Evolutionary conservation across 129 eudicot genomes (phyloP).

Genomic region (Gnaphalium uliginosum): DNA sequence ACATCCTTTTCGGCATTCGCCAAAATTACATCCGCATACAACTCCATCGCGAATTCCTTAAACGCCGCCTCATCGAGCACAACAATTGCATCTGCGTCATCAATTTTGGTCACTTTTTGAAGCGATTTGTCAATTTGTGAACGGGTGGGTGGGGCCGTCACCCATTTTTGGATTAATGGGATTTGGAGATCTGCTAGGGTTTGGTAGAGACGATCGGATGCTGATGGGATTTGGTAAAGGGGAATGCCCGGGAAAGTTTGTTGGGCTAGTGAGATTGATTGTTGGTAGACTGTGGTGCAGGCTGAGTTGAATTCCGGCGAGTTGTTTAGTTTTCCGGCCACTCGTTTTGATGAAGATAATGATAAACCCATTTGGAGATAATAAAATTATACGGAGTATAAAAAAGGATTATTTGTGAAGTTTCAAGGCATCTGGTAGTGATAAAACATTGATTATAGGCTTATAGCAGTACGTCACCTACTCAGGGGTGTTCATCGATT

Average conservation of each 20-base stretch:
- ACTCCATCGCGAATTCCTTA: constrained; percentile 48
- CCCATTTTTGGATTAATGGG: constrained; percentile 57
- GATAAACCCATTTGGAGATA: constrained; percentile 73
- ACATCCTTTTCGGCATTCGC: constrained; percentile 46
- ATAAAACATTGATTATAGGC: too few species aligned
- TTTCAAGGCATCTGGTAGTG: too few species aligned
- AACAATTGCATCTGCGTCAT: neutral
- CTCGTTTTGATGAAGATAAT: constrained; percentile 56
- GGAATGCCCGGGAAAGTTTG: constrained; percentile 70
- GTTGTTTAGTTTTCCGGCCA: constrained; percentile 34
- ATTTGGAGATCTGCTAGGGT: constrained; percentile 34
- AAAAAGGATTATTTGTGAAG: too few species aligned
- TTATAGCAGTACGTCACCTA: too few species aligned
- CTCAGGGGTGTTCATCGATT: too few species aligned
- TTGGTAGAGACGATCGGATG: constrained; percentile 58
- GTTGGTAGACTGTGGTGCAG: constrained; percentile 49
- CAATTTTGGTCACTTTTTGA: constrained; percentile 1
- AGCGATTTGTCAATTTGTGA: constrained; percentile 56
- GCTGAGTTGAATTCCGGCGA: constrained; percentile 71
- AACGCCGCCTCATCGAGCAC: constrained; percentile 44
- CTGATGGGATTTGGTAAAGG: constrained; percentile 69
- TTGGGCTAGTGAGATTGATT: constrained; percentile 49
- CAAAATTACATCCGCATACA: constrained; percentile 55
- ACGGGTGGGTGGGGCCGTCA: constrained; percentile 58
- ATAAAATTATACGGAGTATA: too few species aligned